Evolutionary conservation across 2,329 filamentous ascomycete species (phyloP).

Genomic region (Trichoderma sp.): DNA sequence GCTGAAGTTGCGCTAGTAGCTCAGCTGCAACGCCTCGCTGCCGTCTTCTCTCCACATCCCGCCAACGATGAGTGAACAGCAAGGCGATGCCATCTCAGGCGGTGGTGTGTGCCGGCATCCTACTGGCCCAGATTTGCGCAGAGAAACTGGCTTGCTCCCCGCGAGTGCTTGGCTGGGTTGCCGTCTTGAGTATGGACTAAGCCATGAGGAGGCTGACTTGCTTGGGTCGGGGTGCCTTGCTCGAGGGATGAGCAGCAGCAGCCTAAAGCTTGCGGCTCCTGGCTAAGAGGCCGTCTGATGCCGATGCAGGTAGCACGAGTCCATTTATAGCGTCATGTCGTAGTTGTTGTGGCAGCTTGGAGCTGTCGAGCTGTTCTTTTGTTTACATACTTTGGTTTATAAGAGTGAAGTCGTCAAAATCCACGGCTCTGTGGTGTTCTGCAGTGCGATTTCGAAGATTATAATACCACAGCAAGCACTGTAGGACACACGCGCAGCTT

Average conservation of each 20-base stretch:
- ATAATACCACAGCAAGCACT: background rate
- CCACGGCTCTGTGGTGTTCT: background rate
- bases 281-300: background rate
- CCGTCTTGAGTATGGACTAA: background rate
- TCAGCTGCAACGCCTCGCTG: constrained; percentile 19
- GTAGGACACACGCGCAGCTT: background rate
- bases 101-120: background rate
- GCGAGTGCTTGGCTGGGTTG: background rate
- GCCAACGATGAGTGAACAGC: background rate
- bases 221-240: constrained; percentile 4
- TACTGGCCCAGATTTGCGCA: background rate
- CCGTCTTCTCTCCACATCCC: background rate
- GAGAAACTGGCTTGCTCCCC: background rate
- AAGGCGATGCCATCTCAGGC: background rate
- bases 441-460: background rate
- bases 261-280: constrained; percentile 4
- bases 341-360: background rate
- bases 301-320: background rate
- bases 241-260: constrained; percentile 1
- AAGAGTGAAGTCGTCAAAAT: background rate
- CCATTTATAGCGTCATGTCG: background rate
- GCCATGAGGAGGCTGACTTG: background rate
- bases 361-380: background rate
- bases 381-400: background rate
- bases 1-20: constrained; percentile 7